Evolutionary conservation across 2,329 filamentous ascomycete species (phyloP), one percentile per base, ranked within the genome.

Genomic region (Cladosporium velox): DNA sequence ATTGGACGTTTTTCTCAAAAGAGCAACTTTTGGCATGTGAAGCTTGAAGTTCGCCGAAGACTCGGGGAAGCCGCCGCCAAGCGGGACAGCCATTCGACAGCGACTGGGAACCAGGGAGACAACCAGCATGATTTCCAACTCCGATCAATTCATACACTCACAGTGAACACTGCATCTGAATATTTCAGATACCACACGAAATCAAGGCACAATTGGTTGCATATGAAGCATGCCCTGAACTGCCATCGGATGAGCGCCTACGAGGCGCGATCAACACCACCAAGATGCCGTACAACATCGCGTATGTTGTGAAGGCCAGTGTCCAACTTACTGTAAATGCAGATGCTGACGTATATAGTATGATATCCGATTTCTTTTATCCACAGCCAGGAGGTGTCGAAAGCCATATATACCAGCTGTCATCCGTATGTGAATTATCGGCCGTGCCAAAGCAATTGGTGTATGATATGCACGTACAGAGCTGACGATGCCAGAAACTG

Each of bases 301-400:
- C 88, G 86, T 88, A 79, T 73, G 86, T 68, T 14, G 34, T 0
- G 11, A 14, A 26, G 24, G 21, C 6, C 11, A 12, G 28, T 41
- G 24, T n/a, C 41, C n/a, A 59, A 2, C 10, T 15, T 15, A 14
- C 10, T 26, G 10, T 41, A 47, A 24, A 47, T 6, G 3, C 7
- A 18, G 10, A 26, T 10, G 35, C 61, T 68, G 61, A 65, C 59
- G 77, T 65, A 78, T 72, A 66, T 71, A 88, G 86, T 67, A 99
- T 99, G 95, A 91, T 97, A 78, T 93, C 94, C 86, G 95, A 99
- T 84, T 97, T 96, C 86, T 99, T 99, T 88, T 99, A 96, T 77
- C 95, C 95, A 15, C 94, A 98, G 76, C 94, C 95, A 62, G 86
- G 95, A 76, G 95, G 95, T 73, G 88, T 99, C 70, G 95, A 99